Conservation (phyloP, 2,329 filamentous ascomycete species). For the Trichoderma koningiopsis region DNA sequence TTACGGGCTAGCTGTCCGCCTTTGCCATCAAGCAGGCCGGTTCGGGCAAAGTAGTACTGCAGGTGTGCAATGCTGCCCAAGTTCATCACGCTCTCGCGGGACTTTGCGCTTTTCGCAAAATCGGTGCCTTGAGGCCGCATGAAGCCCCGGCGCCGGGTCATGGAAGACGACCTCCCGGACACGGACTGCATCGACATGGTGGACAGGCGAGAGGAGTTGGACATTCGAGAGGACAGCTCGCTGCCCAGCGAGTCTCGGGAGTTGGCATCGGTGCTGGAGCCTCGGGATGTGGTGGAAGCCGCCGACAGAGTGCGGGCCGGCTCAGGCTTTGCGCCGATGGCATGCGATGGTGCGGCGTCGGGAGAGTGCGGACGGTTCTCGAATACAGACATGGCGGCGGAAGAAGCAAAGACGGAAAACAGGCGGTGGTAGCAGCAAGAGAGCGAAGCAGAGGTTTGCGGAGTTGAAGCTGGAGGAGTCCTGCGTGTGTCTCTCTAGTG, state of each 20-base stretch:
- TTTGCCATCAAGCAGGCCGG: constrained; percentile 89
- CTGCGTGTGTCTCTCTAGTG: background rate
- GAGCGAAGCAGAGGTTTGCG: background rate
- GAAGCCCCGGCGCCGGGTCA: constrained; percentile 72
- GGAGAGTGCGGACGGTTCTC: constrained; percentile 52
- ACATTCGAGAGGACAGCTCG: constrained; percentile 58
- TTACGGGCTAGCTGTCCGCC: constrained; percentile 81
- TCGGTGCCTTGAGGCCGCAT: constrained; percentile 84
- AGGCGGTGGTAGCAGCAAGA: background rate
- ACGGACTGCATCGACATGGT: constrained; percentile 58
- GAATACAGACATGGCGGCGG: constrained; percentile 39
- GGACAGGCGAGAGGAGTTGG: constrained; percentile 58
- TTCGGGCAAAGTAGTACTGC: constrained; percentile 97
- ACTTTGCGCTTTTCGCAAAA: constrained; percentile 87
- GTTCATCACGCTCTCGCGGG: constrained; percentile 93
- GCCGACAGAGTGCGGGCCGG: constrained; percentile 67
- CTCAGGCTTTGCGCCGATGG: constrained; percentile 60
- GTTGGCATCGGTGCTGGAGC: constrained; percentile 53
- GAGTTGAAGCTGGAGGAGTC: background rate
- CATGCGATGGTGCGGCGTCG: constrained; percentile 62
- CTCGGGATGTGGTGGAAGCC: constrained; percentile 60
- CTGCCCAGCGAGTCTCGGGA: constrained; percentile 59
- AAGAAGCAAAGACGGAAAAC: background rate
- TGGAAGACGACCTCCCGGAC: constrained; percentile 46
- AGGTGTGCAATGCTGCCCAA: constrained; percentile 95